A percentile compares a stretch with the other conserved stretches of the same genome.
Conservation (phyloP, 108 stramenopile species). For the Fistulifera solaris region DNA sequence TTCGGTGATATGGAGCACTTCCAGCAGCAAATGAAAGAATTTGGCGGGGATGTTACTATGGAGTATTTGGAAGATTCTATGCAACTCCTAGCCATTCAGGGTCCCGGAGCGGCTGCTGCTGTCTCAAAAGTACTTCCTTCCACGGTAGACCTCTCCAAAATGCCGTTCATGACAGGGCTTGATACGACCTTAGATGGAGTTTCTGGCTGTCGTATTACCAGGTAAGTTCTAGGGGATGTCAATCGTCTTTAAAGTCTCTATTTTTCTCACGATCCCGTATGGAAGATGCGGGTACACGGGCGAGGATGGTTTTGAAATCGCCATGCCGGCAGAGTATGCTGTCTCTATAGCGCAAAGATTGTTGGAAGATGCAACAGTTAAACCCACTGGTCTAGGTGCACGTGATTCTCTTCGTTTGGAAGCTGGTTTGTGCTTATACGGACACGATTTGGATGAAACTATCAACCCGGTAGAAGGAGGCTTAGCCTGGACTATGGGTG, state of each 20-base stretch:
- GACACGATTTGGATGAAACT: constrained; percentile 91
- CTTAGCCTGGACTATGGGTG: constrained; percentile 90
- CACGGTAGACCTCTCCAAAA: constrained; percentile 69
- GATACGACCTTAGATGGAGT: constrained; percentile 83
- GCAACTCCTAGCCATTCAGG: constrained; percentile 94
- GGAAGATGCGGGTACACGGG: constrained; percentile 98
- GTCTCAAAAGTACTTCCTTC: constrained; percentile 69
- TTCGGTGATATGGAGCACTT: constrained; percentile 92
- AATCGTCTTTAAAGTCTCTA: neutral
- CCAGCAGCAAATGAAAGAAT: constrained; percentile 51
- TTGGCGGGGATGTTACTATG: constrained; percentile 82
- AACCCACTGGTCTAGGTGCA: constrained; percentile 93
- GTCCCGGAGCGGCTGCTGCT: constrained; percentile 84
- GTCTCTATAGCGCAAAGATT: constrained; percentile 72
- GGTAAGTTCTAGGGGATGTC: too few relatives aligned
- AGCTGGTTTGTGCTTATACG: constrained; percentile 98
- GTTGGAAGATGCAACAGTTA: constrained; percentile 67
- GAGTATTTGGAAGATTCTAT: constrained; percentile 86
- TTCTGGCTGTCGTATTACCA: constrained; percentile 86
- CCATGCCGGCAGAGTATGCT: constrained; percentile 72
- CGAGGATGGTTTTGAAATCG: constrained; percentile 99
- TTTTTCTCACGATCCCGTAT: neutral
- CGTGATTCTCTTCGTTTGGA: constrained; percentile 97
- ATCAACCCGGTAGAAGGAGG: constrained; percentile 90
- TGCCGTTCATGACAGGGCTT: constrained; percentile 94